Evolutionary conservation across 306 rosid species (phyloP).

Genomic region (Vigna radiata): DNA sequence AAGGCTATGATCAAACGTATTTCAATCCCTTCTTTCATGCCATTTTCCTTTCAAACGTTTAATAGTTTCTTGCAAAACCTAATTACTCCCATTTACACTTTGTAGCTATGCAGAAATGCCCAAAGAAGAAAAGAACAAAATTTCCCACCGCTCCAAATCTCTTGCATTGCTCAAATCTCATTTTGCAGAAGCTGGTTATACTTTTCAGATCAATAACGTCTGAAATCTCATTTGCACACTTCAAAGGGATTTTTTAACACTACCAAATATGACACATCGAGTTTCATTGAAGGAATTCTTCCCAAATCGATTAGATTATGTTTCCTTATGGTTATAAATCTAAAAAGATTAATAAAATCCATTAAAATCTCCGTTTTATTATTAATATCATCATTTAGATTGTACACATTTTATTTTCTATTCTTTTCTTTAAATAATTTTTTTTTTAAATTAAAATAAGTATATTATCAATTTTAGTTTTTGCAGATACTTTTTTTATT

Average conservation of each 20-base stretch:
- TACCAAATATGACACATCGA: background rate
- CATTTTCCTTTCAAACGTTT: conserved; percentile 30
- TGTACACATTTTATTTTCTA: too few relatives aligned
- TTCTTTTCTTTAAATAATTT: too few relatives aligned
- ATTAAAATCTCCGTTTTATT: too few relatives aligned
- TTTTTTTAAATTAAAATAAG: too few relatives aligned
- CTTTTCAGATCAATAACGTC: conserved; percentile 51
- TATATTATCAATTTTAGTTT: too few relatives aligned
- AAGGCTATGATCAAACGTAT: conserved; percentile 86
- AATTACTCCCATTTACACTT: conserved; percentile 25
- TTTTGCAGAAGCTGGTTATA: conserved; percentile 79
- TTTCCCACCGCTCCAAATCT: conserved; percentile 84
- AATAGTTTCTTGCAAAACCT: conserved; percentile 37
- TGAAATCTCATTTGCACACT: conserved; percentile 19
- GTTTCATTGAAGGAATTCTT: too few relatives aligned
- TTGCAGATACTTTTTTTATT: too few relatives aligned
- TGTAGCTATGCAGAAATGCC: conserved; percentile 91
- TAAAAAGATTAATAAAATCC: too few relatives aligned
- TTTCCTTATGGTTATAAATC: too few relatives aligned
- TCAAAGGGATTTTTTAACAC: background rate
- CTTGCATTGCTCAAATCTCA: conserved; percentile 87
- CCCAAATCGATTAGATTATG: too few relatives aligned
- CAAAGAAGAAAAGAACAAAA: conserved; percentile 92
- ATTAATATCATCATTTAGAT: too few relatives aligned
- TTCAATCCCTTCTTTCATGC: conserved; percentile 11